Base-by-base conservation (phyloP, 2,329 filamentous ascomycete genomes). In the Lachnellula cervina region DNA sequence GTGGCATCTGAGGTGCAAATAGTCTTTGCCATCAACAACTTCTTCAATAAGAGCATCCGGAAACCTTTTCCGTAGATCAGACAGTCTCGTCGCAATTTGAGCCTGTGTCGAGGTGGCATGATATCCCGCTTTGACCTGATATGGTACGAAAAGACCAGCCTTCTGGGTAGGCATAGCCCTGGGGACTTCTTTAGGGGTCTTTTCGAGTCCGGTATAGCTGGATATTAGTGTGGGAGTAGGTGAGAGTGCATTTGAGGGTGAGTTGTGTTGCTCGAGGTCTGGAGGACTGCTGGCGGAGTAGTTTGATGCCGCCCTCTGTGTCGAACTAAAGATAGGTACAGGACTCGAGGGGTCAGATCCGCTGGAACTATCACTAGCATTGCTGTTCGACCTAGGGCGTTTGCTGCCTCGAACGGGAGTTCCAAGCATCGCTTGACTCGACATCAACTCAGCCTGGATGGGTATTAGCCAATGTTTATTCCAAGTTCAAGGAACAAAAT, bases 281-380 rank as follows among this genome's bases (percentile, higher is more conserved):
- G 17, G 42, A 44, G 42, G 42, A 21, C 42, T 44, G 17, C 42
- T 44, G 42, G 42, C 42, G 19, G 42, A 19, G 23, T 44, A 44
- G 19, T 44, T 44, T 44, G 42, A 44, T 44, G 42, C 42, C 9
- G 42, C 16, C 19, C 42, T 1, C 19, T 21, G 42, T 44, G 17
- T 17, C 2, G 42, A 21, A 44, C 42, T 52, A 19, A 53, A 40
- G 13, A 47, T 37, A 35, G 43, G 19, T 3, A 53, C 19, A 13
- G 51, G 51, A 19, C 43, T 53, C 21, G 51, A 48, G n/a, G 42
- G 40, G 2, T 53, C 51, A 7, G 51, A 53, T 6, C 32, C 43
- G 19, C 51, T 53, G 6, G 51, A 53, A 28, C 16, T 45, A 32
- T 47, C 25, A 40, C 51, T 52, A 9, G 50, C 38, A 21, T 32